Evolutionary conservation across 805 yeast species (phyloP), one percentile per base, ranked within the genome.

Genomic region (Saccharomyces jurei): DNA sequence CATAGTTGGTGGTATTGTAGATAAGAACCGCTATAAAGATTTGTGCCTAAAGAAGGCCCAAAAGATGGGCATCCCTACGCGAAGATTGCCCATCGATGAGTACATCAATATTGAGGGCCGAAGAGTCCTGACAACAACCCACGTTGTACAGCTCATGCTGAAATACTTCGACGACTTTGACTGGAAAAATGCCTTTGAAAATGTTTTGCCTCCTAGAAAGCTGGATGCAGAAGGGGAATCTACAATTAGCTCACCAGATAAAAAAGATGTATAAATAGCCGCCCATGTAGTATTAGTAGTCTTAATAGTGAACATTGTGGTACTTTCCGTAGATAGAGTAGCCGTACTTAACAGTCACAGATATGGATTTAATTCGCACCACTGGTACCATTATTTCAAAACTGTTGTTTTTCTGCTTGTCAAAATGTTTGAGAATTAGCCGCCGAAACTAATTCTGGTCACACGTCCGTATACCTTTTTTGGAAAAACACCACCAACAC

Each of bases 1-100:
- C 62, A 81, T 92, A 47, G 83, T 92, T 50, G 99, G 99, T 9
- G 99, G 98, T 0, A 92, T 92, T 54, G 98, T 92, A 2, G 99
- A 92, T 69, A 92, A 92, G 69, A 95, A 95, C 56, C 80, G 98
- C 62, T 85, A 90, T 72, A 88, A 89, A 70, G 76, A 77, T 58
- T 70, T 92, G 32, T 92, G 99, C 68, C 77, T 81, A 50, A 78
- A 86, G 58, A 94, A 91, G 69, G 98, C 98, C 0, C 78, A 83
- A 59, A 72, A 76, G 55, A 71, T 87, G 60, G 89, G 91, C 0
- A 75, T 92, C 21, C 68, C 76, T 46, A 87, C 94, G 1, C 91
- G 83, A 26, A 79, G 88, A 63, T 76, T 92, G 51, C 99, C 99
- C 4, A 89, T 92, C 53, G 95, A 84, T 53, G 89, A 89, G 69